Evolutionary conservation across 2,329 filamentous ascomycete genomes (phyloP).

Genomic region (Volutella citrinella): DNA sequence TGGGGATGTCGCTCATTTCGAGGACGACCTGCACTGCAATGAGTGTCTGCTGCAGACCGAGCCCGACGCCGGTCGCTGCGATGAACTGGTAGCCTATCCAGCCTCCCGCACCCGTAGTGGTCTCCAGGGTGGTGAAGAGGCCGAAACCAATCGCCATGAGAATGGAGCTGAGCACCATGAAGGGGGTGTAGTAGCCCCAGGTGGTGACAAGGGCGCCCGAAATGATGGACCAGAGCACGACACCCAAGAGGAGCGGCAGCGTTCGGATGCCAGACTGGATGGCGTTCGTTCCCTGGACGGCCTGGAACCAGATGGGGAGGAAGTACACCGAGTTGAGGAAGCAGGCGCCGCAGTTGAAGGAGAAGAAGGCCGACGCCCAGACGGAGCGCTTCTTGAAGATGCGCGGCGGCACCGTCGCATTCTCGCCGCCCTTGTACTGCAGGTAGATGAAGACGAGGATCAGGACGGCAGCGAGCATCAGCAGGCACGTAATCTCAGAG

Average conservation of each 20-base stretch:
- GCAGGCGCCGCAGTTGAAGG: constrained; percentile 37
- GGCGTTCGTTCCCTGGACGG: constrained; percentile 38
- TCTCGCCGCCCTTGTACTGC: constrained; percentile 37
- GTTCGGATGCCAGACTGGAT: constrained; percentile 39
- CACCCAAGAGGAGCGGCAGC: constrained; percentile 37
- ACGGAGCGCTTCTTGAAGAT: constrained; percentile 40
- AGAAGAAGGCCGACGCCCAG: constrained; percentile 31
- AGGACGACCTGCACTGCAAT: constrained; percentile 41
- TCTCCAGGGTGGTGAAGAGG: constrained; percentile 39
- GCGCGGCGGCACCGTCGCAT: constrained; percentile 41
- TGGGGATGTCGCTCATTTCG: constrained; percentile 25
- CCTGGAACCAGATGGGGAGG: constrained; percentile 45
- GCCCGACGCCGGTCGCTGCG: constrained; percentile 34
- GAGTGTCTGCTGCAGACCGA: constrained; percentile 43
- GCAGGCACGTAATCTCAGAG: constrained; percentile 23
- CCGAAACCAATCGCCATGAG: constrained; percentile 37
- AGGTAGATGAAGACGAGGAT: constrained; percentile 35
- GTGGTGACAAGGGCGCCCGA: constrained; percentile 33
- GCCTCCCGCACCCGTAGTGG: constrained; percentile 28
- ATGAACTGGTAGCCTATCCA: constrained; percentile 45
- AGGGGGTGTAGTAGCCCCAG: constrained; percentile 44
- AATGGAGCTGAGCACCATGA: constrained; percentile 36
- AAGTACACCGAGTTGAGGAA: constrained; percentile 35
- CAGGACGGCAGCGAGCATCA: constrained; percentile 30
- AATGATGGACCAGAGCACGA: constrained; percentile 33